Evolutionary conservation across 768 basidiomycete genomes (phyloP).

Genomic region (Hypholoma sublateritium): DNA sequence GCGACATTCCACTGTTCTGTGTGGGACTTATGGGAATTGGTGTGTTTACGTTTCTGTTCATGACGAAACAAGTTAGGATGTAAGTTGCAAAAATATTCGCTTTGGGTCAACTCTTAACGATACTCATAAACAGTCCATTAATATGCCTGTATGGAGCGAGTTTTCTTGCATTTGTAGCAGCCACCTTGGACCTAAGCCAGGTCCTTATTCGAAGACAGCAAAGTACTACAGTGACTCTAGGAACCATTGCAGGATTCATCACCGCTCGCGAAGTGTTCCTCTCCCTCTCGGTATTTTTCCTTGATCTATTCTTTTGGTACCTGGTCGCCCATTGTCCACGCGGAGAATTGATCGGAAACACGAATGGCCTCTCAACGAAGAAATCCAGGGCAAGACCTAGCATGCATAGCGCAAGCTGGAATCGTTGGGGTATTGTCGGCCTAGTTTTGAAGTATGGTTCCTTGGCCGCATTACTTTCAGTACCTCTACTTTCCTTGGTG

Average conservation of each 20-base stretch:
- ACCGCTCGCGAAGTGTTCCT: constrained; percentile 59
- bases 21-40: constrained; percentile 67
- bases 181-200: constrained; percentile 61
- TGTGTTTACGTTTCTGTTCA: constrained; percentile 54
- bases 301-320: constrained; percentile 70
- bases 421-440: constrained; percentile 60
- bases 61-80: constrained; percentile 52
- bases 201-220: constrained; percentile 41
- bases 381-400: constrained; percentile 9
- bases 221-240: constrained; percentile 20
- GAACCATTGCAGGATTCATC: constrained; percentile 37
- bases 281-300: constrained; percentile 54
- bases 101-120: neutral
- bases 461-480: constrained; percentile 41
- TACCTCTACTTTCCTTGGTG: constrained; percentile 58
- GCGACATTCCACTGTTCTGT: constrained; percentile 67
- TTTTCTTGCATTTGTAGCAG: constrained; percentile 60
- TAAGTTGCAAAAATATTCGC: constrained; percentile 29
- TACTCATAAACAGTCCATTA: constrained; percentile 32
- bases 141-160: constrained; percentile 57
- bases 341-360: constrained; percentile 27
- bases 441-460: constrained; percentile 50
- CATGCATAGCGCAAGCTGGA: constrained; percentile 63
- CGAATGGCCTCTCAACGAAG: constrained; percentile 1
- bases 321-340: constrained; percentile 60